These are phyloP conservation scores for Leccinum rimulosum DNA, from an alignment of 768 basidiomycete genomes.

Conservation along the genomic window DNA sequence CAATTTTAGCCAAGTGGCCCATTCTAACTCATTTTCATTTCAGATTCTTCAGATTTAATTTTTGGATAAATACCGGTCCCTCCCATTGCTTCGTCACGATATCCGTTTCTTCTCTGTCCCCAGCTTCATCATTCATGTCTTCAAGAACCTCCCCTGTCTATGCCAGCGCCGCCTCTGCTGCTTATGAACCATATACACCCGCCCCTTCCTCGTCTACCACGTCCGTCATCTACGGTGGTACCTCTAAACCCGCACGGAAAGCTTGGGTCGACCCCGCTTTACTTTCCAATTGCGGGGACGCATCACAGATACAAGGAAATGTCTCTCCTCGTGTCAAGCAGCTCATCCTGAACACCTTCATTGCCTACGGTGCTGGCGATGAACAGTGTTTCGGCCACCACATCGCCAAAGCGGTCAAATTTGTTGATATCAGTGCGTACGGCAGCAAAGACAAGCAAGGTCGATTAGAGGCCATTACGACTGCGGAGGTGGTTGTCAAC, in stretches of 20 bases:
- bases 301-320: constrained; percentile 59
- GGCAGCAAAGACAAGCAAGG: constrained; percentile 46
- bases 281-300: constrained; percentile 57
- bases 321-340: constrained; percentile 62
- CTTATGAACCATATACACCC: constrained; percentile 26
- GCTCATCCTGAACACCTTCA: constrained; percentile 64
- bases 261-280: constrained; percentile 66
- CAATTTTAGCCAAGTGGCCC: constrained; percentile 30
- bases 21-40: constrained; percentile 18
- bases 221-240: constrained; percentile 26
- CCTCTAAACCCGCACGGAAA: constrained; percentile 29
- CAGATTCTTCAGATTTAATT: constrained; percentile 8
- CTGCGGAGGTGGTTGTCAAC: constrained; percentile 60
- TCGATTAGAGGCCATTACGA: constrained; percentile 56
- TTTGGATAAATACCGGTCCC: constrained; percentile 30
- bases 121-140: constrained; percentile 20
- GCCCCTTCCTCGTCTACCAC: constrained; percentile 21
- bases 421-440: constrained; percentile 56
- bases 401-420: constrained; percentile 58
- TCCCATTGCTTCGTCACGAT: constrained; percentile 2
- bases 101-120: constrained; percentile 3
- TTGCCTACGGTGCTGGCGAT: constrained; percentile 67
- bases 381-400: constrained; percentile 59
- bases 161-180: constrained; percentile 26
- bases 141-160: constrained; percentile 28